Evolutionary conservation across 2,329 filamentous ascomycete genomes (phyloP), one percentile per base, ranked within the genome.

Genomic region (Colletotrichum cordylinicola): DNA sequence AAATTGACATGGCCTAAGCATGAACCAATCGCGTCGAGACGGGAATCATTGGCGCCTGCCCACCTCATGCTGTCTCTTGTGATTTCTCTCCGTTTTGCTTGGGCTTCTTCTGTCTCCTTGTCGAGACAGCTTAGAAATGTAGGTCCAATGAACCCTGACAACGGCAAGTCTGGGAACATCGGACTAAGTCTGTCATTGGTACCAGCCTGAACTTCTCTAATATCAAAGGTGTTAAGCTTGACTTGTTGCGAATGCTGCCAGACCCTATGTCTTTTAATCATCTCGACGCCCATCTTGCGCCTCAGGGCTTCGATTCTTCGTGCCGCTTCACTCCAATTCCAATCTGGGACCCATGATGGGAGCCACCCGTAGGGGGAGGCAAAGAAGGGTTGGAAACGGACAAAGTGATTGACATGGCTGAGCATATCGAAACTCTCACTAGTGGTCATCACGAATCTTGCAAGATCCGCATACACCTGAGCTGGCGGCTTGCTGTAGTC

Each of bases 41-140:
- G 55, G 13, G 27, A 18, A 13, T 27, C 9, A 27, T 24, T 15
- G 1, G 13, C 5, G 24, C 55, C 55, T 29, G 24, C 21, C 55
- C 55, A 58, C 0, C 13, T 58, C 55, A 58, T 58, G 16, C 24
- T 58, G 0, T 29, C 27, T 18, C 0, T 58, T 1, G 55, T 0
- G 0, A 58, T 8, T 9, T 24, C 0, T 0, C 27, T 58, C 15
- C 55, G 55, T 0, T 0, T 9, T 9, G 0, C 4, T 58, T 29
- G 8, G 7, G 24, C 27, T 10, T 58, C 21, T 27, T 1, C 24
- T 16, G 21, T 29, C 12, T 58, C 55, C 2, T 10, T 27, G 1
- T 58, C 24, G 0, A 58, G 55, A 9, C 15, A 58, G 12, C 55
- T 58, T 29, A 58, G 0, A 10, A 58, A 6, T 0, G 24, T 58